Evolutionary conservation across 2,329 filamentous ascomycete genomes (phyloP).

Genomic region (Biscogniauxia mediterranea): DNA sequence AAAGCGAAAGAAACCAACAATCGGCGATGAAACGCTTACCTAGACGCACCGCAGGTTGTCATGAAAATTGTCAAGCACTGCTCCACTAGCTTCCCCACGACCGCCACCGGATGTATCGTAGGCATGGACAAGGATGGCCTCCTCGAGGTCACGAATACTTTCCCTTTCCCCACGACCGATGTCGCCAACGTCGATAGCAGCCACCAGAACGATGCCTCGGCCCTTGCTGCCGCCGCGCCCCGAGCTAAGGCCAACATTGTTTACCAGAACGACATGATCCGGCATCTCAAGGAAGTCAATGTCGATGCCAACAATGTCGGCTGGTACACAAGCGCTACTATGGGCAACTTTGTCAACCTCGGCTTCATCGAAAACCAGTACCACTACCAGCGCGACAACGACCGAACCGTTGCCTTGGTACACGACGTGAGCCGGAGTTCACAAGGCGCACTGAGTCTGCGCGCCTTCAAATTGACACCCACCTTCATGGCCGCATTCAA

Average conservation of each 20-base stretch:
- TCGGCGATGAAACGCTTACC: neutral
- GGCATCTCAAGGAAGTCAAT: conserved; percentile 93
- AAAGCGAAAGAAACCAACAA: too few species aligned
- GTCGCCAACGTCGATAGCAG: conserved; percentile 59
- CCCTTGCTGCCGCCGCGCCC: conserved; percentile 81
- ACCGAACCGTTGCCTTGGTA: conserved; percentile 82
- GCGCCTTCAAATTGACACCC: conserved; percentile 86
- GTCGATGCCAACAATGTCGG: conserved; percentile 97
- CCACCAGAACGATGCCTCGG: conserved; percentile 74
- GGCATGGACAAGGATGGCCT: conserved; percentile 84
- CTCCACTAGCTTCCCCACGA: conserved; percentile 81
- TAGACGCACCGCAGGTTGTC: conserved; percentile 63
- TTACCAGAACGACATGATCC: conserved; percentile 97
- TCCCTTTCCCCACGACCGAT: conserved; percentile 87
- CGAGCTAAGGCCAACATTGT: conserved; percentile 83
- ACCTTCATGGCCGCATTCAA: conserved; percentile 89
- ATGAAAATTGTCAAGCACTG: conserved; percentile 99
- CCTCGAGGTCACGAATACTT: conserved; percentile 91
- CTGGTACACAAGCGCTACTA: conserved; percentile 98
- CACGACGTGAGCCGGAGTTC: conserved; percentile 95
- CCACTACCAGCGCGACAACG: conserved; percentile 95
- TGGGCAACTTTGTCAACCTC: conserved; percentile 96
- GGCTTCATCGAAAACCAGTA: conserved; percentile 97
- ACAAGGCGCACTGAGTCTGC: conserved; percentile 83
- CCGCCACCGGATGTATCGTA: conserved; percentile 85